Evolutionary conservation across 2,329 filamentous ascomycete genomes (phyloP).

Genomic region (Drechslerella coelobrocha): DNA sequence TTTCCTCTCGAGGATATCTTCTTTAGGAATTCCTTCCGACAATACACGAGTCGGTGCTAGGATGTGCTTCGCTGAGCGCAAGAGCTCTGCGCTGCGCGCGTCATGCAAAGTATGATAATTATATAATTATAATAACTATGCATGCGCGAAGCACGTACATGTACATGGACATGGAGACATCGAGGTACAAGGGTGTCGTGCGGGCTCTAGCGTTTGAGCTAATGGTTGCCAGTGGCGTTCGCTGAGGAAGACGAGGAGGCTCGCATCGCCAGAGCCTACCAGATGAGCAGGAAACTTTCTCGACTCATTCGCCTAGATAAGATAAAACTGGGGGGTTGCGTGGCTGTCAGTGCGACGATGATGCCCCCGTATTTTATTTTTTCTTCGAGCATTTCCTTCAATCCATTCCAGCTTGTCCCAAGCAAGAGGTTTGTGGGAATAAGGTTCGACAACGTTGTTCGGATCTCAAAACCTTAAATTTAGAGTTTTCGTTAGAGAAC

Average conservation of each 20-base stretch:
- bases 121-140: neutral
- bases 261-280: neutral
- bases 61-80: too few relatives aligned
- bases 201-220: too few relatives aligned
- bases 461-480: constrained; percentile 52
- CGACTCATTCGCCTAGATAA: constrained; percentile 31
- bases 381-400: neutral
- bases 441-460: constrained; percentile 51
- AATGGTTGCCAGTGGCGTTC: too few relatives aligned
- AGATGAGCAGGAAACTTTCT: neutral
- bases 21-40: neutral
- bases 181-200: too few relatives aligned
- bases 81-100: constrained; percentile 1
- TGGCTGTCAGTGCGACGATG: neutral
- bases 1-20: too few relatives aligned
- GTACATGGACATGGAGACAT: neutral
- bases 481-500: constrained; percentile 51
- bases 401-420: neutral
- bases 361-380: neutral
- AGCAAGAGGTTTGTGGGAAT: constrained; percentile 35
- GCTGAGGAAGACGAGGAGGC: neutral
- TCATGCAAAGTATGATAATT: neutral
- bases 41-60: neutral
- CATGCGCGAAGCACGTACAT: neutral
- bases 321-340: neutral